Base-by-base conservation (phyloP, 768 basidiomycete genomes). In the Pholiota conissans region DNA sequence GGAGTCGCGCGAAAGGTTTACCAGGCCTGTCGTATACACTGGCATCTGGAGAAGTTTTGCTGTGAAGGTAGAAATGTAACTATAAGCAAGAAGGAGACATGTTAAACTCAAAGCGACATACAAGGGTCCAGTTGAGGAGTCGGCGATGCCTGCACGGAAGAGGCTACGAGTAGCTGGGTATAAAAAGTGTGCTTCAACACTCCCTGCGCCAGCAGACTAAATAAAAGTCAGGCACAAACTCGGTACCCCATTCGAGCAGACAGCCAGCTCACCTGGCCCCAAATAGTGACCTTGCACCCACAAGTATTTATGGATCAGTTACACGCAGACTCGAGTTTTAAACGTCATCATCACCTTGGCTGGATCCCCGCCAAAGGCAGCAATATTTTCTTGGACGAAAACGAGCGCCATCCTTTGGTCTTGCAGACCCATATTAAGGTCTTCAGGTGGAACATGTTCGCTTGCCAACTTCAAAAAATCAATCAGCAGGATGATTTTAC, bases 331-430 rank as follows among this genome's bases (percentile, higher is more conserved):
- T 14, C 24, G 48, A 39, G 4, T 40, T 52, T 29, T 29, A 5
- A 35, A 13, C 24, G 26, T 22, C 5, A 24, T 6, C 55, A 63
- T 27, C 63, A 76, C 84, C 71, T 85, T 87, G 11, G 69, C 60
- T 13, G 81, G 80, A 68, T 87, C 82, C 0, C 87, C 87, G 11
- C 86, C 86, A 63, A 90, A 90, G 2, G 77, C 76, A 3, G 73
- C 78, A 16, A 89, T 83, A 62, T 90, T 86, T n/a, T 84, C 73
- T 59, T 87, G 80, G 0, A 90, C 71, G 68, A 87, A 90, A 14
- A 72, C 61, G 0, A 91, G 69, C 0, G 86, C 85, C 29, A 76
- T 72, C 1, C 77, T 72, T 68, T 89, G 86, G 65, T 91, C 89
- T 30, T 72, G 73, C 14, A 89, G 69, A 13, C 87, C 87, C 2